These are phyloP conservation scores for Aphanomyces cochlioides DNA, from an alignment of 352 stramenopile species.

Conservation along the genomic window DNA sequence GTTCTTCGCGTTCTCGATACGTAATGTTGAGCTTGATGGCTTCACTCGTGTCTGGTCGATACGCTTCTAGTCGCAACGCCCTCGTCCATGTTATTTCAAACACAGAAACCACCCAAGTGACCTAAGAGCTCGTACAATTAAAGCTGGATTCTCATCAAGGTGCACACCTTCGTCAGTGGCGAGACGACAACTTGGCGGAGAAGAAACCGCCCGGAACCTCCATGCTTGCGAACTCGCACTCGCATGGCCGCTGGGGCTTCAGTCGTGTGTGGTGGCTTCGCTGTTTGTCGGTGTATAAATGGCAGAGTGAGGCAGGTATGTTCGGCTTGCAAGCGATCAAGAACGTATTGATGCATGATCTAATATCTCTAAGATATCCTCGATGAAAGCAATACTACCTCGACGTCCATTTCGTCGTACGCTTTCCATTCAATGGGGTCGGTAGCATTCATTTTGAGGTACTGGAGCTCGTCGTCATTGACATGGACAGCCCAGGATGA, in stretches of 20 bases:
- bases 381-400: background rate
- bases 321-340: conserved; percentile 29
- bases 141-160: background rate
- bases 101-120: conserved; percentile 12
- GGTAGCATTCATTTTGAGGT: conserved; percentile 26
- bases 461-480: conserved; percentile 15
- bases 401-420: conserved; percentile 20
- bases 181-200: conserved; percentile 5
- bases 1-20: conserved; percentile 10
- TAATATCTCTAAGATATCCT: background rate
- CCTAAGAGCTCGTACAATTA: background rate
- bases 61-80: conserved; percentile 20
- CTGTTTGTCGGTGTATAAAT: background rate
- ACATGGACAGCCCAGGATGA: conserved; percentile 22
- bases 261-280: background rate
- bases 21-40: background rate
- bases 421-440: conserved; percentile 20
- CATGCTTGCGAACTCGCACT: conserved; percentile 19
- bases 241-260: conserved; percentile 5
- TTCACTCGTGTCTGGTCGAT: conserved; percentile 17
- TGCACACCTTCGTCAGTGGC: background rate
- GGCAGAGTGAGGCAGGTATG: conserved; percentile 1
- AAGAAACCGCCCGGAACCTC: conserved; percentile 22
- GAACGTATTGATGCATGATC: conserved; percentile 20
- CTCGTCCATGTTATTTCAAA: conserved; percentile 18